Conservation (phyloP, 2,329 filamentous ascomycete genomes). For the Leptosphaerulina australis region DNA sequence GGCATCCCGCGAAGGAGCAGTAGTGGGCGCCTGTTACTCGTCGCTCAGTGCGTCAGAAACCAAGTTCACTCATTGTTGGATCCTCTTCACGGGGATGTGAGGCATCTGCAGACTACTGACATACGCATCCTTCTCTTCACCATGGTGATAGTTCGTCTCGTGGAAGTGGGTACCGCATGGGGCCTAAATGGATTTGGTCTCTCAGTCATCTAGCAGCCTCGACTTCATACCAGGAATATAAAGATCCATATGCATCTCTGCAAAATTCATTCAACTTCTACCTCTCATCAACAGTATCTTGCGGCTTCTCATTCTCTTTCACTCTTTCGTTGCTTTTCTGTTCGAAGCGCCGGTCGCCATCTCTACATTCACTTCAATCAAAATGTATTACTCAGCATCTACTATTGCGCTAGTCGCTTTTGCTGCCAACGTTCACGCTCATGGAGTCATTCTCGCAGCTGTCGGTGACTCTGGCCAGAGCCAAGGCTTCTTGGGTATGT, state of each 20-base stretch:
- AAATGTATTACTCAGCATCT: constrained; percentile 35
- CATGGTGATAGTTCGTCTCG: constrained; percentile 29
- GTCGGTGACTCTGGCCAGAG: constrained; percentile 38
- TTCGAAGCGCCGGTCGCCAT: constrained; percentile 37
- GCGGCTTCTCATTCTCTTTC: constrained; percentile 20
- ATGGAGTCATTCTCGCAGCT: constrained; percentile 40
- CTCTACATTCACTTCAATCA: constrained; percentile 27
- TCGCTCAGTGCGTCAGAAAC: constrained; percentile 18
- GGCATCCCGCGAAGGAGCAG: constrained; percentile 6
- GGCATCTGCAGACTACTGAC: constrained; percentile 18
- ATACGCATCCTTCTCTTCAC: constrained; percentile 16
- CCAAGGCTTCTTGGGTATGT: constrained; percentile 41
- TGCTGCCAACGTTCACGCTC: constrained; percentile 37
- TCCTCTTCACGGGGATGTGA: constrained; percentile 18
- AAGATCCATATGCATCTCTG: constrained; percentile 13
- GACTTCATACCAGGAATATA: constrained; percentile 20
- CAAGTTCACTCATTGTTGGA: constrained; percentile 1
- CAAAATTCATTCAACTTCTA: constrained; percentile 3
- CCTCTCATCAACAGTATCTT: constrained; percentile 8
- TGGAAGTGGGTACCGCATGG: constrained; percentile 30
- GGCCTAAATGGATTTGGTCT: constrained; percentile 10
- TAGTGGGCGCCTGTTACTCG: constrained; percentile 14
- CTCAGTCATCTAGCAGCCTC: neutral
- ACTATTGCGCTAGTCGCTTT: constrained; percentile 41
- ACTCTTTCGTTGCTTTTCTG: constrained; percentile 27